These are phyloP conservation scores for Sporothrix pseudoabietina DNA, from an alignment of 2,329 filamentous ascomycete genomes.

Conservation along the genomic window DNA sequence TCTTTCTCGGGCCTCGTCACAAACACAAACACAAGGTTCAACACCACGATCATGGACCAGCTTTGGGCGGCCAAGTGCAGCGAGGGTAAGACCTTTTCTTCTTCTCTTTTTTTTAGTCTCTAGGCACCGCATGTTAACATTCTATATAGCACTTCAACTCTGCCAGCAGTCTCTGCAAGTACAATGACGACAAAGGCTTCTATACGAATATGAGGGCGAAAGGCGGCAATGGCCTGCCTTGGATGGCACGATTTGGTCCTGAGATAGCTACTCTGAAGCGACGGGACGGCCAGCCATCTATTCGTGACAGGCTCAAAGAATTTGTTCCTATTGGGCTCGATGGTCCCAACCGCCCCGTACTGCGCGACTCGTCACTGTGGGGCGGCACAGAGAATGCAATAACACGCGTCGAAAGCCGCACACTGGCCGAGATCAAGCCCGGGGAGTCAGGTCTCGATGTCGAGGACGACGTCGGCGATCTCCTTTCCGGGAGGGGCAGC, in stretches of 20 bases:
- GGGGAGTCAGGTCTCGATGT: not conserved
- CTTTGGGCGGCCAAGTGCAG: not conserved
- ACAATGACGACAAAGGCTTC: not conserved
- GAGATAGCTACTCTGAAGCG: not conserved
- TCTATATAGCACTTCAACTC: not conserved
- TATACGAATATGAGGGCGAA: not conserved
- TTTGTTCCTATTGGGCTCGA: slow-evolving; percentile 34
- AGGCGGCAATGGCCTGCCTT: not conserved
- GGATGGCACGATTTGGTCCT: not conserved
- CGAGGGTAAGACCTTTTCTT: not conserved
- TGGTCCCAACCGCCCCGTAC: not conserved
- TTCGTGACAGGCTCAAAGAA: slow-evolving; percentile 47
- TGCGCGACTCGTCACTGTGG: slow-evolving; percentile 37
- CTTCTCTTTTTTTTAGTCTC: no score
- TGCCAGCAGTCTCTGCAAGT: not conserved
- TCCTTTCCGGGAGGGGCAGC: slow-evolving; percentile 43
- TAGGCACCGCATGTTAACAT: not conserved
- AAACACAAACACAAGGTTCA: not conserved
- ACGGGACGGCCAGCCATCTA: slow-evolving; percentile 31
- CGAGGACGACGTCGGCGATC: slow-evolving; percentile 33
- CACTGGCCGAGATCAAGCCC: slow-evolving; percentile 37
- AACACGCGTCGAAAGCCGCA: slow-evolving; percentile 43
- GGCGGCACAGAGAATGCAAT: slow-evolving; percentile 43
- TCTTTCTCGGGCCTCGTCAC: not conserved
- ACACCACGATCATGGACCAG: not conserved